phyloP scores from a whole-genome alignment of 2,329 filamentous ascomycete species.

The Clarireedia monteithiana region DNA sequence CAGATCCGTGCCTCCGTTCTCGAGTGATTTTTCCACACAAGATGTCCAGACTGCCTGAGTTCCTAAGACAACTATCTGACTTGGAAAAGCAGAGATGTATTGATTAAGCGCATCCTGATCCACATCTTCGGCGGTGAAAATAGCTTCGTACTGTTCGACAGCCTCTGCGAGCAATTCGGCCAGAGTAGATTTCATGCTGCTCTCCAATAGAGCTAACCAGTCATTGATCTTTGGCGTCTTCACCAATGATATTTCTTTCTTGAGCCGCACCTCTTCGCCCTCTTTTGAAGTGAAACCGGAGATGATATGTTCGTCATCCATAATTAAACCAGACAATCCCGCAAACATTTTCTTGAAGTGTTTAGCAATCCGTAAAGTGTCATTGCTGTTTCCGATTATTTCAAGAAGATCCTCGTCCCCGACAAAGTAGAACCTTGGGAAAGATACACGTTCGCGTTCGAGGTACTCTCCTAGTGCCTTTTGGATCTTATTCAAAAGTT shows the following conservation, averaged over 20 bases:
- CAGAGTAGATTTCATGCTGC: conserved; percentile 87
- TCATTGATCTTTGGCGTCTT: conserved; percentile 98
- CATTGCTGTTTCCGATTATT: conserved; percentile 99
- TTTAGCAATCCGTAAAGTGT: conserved; percentile 91
- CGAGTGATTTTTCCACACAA: conserved; percentile 70
- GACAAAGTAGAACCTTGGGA: conserved; percentile 98
- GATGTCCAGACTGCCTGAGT: conserved; percentile 93
- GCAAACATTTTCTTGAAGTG: conserved; percentile 99
- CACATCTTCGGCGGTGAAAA: conserved; percentile 66
- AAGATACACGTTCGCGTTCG: conserved; percentile 93
- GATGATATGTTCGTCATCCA: conserved; percentile 86
- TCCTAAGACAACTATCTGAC: conserved; percentile 90
- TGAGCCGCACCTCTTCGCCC: conserved; percentile 78
- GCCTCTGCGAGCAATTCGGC: conserved; percentile 87
- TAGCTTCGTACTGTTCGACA: conserved; percentile 69
- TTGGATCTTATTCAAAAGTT: conserved; percentile 96
- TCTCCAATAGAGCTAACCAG: conserved; percentile 90
- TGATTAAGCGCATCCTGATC: conserved; percentile 62
- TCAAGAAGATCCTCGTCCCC: conserved; percentile 97
- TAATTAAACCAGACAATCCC: conserved; percentile 79
- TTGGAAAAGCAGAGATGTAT: conserved; percentile 82
- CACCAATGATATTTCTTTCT: conserved; percentile 83
- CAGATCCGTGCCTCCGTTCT: conserved; percentile 62
- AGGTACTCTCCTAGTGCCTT: conserved; percentile 98
- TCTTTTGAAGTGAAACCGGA: conserved; percentile 93